Evolutionary conservation across 345 rosid genomes (phyloP).

Genomic region (Microthlaspi erraticum): DNA sequence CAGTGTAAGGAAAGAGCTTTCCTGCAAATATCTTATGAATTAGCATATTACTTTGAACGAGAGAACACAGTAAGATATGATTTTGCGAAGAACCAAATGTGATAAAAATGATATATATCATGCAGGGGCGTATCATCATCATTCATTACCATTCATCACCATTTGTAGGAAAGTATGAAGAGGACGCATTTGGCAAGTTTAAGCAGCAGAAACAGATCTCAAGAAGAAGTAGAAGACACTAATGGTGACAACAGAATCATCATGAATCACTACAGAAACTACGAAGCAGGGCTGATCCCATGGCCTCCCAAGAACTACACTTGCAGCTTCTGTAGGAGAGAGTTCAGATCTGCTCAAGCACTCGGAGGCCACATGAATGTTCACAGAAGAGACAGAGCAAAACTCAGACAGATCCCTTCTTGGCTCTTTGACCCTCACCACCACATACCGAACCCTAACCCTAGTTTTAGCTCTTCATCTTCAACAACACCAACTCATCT

Average conservation of each 20-base stretch:
- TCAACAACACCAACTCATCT: conserved; percentile 34
- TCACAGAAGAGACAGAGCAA: conserved; percentile 76
- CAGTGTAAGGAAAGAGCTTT: conserved; percentile 76
- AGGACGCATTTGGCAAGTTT: conserved; percentile 43
- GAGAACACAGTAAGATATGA: not conserved
- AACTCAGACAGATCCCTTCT: conserved; percentile 55
- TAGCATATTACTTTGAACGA: not conserved
- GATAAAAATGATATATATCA: not conserved
- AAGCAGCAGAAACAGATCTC: conserved; percentile 23
- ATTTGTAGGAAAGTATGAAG: conserved; percentile 34
- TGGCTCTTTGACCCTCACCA: conserved; percentile 53
- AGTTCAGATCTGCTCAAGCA: conserved; percentile 72
- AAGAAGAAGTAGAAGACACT: conserved; percentile 14
- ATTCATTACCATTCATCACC: not conserved
- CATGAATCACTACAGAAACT: conserved; percentile 41
- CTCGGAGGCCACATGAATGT: conserved; percentile 84
- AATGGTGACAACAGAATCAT: conserved; percentile 29
- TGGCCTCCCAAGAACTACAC: conserved; percentile 63
- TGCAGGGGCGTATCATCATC: conserved; percentile 19
- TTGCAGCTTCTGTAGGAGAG: conserved; percentile 64
- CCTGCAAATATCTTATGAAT: conserved; percentile 74
- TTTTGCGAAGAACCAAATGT: not conserved
- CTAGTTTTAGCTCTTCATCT: conserved; percentile 40
- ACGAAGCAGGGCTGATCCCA: conserved; percentile 45
- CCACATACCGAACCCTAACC: conserved; percentile 46